Base-by-base conservation (phyloP, 352 stramenopile species). In the Globisporangium cederbergense region DNA sequence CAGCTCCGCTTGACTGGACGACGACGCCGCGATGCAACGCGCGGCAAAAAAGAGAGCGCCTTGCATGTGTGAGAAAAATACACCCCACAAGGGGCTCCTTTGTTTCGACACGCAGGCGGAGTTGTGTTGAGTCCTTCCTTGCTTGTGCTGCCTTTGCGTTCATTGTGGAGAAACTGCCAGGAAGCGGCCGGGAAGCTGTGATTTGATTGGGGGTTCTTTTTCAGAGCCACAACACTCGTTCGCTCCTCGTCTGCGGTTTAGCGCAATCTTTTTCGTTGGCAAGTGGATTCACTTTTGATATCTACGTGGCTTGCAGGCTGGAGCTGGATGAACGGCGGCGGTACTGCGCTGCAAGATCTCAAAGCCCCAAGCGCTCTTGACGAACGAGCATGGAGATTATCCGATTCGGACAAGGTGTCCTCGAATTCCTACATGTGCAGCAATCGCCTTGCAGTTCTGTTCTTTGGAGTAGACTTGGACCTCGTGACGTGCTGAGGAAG, bases 151-250 rank as follows among this genome's bases (percentile, higher is more conserved):
- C 25, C 40, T 13, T 14, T 46, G 40, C 1, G 40, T 5, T n/a
- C 3, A 0, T 43, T 11, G 38, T 11, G 38, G 14, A 42, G 51
- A 58, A 45, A 1, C 30, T 11, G 30, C 18, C 3, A 18, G 51
- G 51, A 58, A 57, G 4, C 30, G 7, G 30, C 4, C 16, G 11
- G 30, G 51, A 43, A 43, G 46, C 32, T 36, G 32, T 32, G 58
- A 28, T 56, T 53, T 57, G 45, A 56, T 64, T 64, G 58, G 58
- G n/a, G 58, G 58, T 64, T 64, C 58, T 64, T 64, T 64, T 64
- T 64, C 58, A 20, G 34, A 57, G 2, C 0, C 7, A 11, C 4
- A 22, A 8, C 25, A 28, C 25, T 28, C 25, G 32, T 22, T 25
- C 16, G 14, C 30, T 58, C 52, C 50, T 56, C 50, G 50, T 56